phyloP scores from a whole-genome alignment of 768 basidiomycete species.

The Macrocybe gigantea region DNA sequence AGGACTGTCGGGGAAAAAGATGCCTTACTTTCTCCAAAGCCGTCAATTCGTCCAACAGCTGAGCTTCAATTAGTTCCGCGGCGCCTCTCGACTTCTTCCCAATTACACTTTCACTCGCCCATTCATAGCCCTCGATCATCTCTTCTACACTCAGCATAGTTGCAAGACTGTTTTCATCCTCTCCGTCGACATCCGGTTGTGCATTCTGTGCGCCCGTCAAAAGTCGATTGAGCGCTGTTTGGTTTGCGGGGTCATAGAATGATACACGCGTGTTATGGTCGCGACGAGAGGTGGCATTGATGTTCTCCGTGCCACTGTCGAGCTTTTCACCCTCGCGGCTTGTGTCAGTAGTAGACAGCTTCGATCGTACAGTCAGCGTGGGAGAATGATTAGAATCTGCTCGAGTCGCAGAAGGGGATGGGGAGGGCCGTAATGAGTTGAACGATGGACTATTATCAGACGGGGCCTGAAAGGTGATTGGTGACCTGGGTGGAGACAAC shows the following conservation, averaged over 20 bases:
- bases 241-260: conserved; percentile 77
- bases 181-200: conserved; percentile 46
- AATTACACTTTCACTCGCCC: conserved; percentile 80
- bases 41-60: conserved; percentile 82
- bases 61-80: conserved; percentile 88
- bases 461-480: too few relatives aligned
- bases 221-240: conserved; percentile 65
- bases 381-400: too few relatives aligned
- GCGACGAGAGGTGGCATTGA: conserved; percentile 34
- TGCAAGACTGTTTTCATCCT: conserved; percentile 72
- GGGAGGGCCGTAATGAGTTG: too few relatives aligned
- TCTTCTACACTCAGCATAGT: conserved; percentile 93
- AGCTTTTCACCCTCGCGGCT: too few relatives aligned
- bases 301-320: too few relatives aligned
- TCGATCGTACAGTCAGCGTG: too few relatives aligned
- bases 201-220: conserved; percentile 40
- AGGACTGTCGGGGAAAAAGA: conserved; percentile 1
- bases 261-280: conserved; percentile 72
- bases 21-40: conserved; percentile 83
- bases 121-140: conserved; percentile 98
- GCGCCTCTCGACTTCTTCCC: conserved; percentile 62
- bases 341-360: too few relatives aligned
- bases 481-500: too few relatives aligned
- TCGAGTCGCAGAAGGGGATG: too few relatives aligned
- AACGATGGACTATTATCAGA: too few relatives aligned